phyloP scores from a whole-genome alignment of 2,329 filamentous ascomycete species.

The Acrodontium crateriforme region DNA sequence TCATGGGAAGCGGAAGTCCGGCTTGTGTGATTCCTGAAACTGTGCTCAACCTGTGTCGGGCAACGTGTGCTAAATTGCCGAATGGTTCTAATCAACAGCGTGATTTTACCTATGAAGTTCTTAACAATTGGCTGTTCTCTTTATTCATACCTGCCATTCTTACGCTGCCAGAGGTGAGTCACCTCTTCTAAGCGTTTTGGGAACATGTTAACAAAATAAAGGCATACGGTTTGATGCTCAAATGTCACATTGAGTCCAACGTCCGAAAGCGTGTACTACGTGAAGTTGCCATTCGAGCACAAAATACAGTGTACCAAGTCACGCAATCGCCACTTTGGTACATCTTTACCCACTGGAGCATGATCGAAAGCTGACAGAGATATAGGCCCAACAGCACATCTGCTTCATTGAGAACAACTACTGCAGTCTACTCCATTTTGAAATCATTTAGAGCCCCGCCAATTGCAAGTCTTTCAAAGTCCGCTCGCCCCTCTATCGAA shows the following conservation, averaged over 20 bases:
- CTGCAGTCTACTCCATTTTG: too few species aligned
- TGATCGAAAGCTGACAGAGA: too few species aligned
- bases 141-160: conserved; percentile 73
- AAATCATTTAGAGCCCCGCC: too few species aligned
- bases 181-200: neutral
- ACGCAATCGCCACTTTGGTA: too few species aligned
- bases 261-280: conserved; percentile 61
- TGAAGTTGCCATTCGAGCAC: conserved; percentile 67
- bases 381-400: too few species aligned
- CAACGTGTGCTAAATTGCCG: conserved; percentile 55
- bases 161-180: conserved; percentile 68
- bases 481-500: too few species aligned
- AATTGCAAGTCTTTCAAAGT: too few species aligned
- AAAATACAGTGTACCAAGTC: conserved; percentile 68
- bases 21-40: conserved; percentile 75
- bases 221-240: conserved; percentile 54
- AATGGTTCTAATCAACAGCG: conserved; percentile 57
- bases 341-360: too few species aligned
- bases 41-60: conserved; percentile 70
- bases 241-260: conserved; percentile 85
- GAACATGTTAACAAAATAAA: conserved; percentile 24
- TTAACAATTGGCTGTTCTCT: conserved; percentile 86
- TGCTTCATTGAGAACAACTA: too few species aligned
- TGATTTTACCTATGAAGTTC: conserved; percentile 62
- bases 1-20: conserved; percentile 67